Percentiles rank a stretch among this genome's conserved stretches.
phyloP scores from a whole-genome alignment of 139 green algal genomes.

The Dunaliella primolecta region DNA sequence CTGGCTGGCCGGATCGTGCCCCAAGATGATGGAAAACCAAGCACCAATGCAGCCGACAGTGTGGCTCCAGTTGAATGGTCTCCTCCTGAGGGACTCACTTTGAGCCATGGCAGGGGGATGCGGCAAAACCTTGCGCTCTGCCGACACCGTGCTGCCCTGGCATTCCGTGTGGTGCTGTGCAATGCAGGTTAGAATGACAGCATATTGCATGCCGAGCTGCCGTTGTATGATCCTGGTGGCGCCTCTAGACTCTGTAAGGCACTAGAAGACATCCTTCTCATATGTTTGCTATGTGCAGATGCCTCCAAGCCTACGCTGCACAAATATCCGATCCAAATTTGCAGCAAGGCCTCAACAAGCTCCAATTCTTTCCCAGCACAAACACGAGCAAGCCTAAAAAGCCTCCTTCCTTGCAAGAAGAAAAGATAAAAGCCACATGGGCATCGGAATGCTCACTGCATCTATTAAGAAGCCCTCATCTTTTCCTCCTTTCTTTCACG shows the following conservation, averaged over 20 bases:
- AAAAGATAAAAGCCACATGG: too few species aligned
- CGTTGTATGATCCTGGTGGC: too few species aligned
- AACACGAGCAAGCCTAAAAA: too few species aligned
- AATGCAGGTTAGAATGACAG: background rate
- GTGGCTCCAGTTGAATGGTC: background rate
- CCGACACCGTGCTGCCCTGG: background rate
- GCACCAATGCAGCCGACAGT: background rate
- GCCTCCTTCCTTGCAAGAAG: too few species aligned
- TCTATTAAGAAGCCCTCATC: too few species aligned
- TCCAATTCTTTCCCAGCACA: background rate
- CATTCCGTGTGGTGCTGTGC: slow-evolving; percentile 1
- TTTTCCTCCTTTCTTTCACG: too few species aligned
- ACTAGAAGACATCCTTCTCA: too few species aligned
- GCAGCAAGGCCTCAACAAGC: background rate
- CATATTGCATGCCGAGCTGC: background rate
- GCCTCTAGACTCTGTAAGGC: too few species aligned
- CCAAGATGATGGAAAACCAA: too few species aligned
- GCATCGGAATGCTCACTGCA: background rate
- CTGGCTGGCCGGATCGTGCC: background rate
- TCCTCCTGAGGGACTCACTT: background rate
- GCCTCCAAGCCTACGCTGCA: background rate
- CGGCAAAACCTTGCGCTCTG: background rate
- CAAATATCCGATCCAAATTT: background rate
- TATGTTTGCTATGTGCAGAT: background rate
- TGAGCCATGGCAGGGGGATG: background rate